Evolutionary conservation across 2,329 filamentous ascomycete genomes (phyloP), one percentile per base, ranked within the genome.

Genomic region (Lasiodiplodia gonubiensis): DNA sequence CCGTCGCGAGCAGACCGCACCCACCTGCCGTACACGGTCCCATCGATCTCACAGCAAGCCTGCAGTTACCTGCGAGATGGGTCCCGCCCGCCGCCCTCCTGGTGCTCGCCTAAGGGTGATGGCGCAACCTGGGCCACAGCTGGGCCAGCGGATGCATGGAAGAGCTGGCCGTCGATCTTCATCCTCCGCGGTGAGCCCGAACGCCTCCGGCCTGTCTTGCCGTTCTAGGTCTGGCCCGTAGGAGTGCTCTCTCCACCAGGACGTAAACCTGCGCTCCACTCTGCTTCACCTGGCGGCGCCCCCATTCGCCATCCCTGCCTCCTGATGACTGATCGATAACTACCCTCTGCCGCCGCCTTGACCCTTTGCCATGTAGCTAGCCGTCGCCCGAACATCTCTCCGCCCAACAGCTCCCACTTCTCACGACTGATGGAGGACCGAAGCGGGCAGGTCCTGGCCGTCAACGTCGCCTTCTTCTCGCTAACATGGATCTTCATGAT

Each of bases 401-500:
- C 57, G n/a, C 57, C n/a, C 57, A 55, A 55, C 30, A 37, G 10
- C 42, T 25, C 23, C 6, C 39, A 23, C 37, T 8, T 7, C 33
- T 27, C 21, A 23, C 57, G n/a, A 27, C 57, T 23, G 25, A 67
- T 67, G 72, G 70, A 74, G 14, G 69, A 71, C 42, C 70, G 73
- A 53, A 70, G 70, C 33, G 33, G 67, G 42, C 71, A 75, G 60
- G 71, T 76, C 2, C 67, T 77, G 39, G 71, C 70, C 10, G 71
- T 78, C 8, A 77, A 76, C 42, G 70, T 77, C 37, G 67, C 77
- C 27, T 80, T 82, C 71, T 75, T 81, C 64, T 57, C 76, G 7
- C 69, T 80, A 12, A 74, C 78, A 68, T 80, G 78, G 74, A 68
- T 78, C 7, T 74, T 78, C 8, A 75, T 81, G 25, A 66, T 70